These are phyloP conservation scores for Dryadomyces sulphureus DNA, from an alignment of 2,329 filamentous ascomycete species.

Conservation along the genomic window DNA sequence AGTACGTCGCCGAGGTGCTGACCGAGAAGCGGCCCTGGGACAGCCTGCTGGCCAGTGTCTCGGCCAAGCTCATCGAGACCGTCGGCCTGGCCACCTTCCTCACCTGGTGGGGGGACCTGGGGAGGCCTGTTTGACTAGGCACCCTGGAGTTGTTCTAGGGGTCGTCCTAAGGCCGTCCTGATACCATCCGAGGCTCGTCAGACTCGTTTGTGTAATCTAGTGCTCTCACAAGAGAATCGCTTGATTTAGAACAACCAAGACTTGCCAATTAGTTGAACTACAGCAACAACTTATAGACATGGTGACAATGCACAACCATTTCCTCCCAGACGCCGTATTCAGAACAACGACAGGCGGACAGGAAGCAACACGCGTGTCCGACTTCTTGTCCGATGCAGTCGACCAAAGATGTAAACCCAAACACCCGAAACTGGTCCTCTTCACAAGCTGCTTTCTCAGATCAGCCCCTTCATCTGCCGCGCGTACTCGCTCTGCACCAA, in stretches of 20 bases:
- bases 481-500: constrained; percentile 49
- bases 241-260: too few species aligned
- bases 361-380: neutral
- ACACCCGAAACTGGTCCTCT: neutral
- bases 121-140: constrained; percentile 86
- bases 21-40: constrained; percentile 87
- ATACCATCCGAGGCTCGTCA: too few species aligned
- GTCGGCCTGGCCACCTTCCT: constrained; percentile 83
- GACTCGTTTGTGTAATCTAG: too few species aligned
- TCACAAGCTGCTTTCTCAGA: constrained; percentile 1
- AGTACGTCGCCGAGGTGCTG: constrained; percentile 79
- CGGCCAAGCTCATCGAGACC: constrained; percentile 83
- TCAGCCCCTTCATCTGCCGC: constrained; percentile 31
- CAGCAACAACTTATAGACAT: too few species aligned
- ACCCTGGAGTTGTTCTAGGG: too few species aligned
- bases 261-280: too few species aligned
- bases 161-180: too few species aligned
- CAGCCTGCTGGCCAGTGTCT: constrained; percentile 70
- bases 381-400: neutral
- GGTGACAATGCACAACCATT: neutral
- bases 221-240: too few species aligned
- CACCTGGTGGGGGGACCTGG: constrained; percentile 93
- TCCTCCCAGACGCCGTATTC: neutral
- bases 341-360: neutral
- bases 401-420: neutral